Evolutionary conservation across 2,329 filamentous ascomycete genomes (phyloP), one percentile per base, ranked within the genome.

Genomic region (Cytospora leucostoma): DNA sequence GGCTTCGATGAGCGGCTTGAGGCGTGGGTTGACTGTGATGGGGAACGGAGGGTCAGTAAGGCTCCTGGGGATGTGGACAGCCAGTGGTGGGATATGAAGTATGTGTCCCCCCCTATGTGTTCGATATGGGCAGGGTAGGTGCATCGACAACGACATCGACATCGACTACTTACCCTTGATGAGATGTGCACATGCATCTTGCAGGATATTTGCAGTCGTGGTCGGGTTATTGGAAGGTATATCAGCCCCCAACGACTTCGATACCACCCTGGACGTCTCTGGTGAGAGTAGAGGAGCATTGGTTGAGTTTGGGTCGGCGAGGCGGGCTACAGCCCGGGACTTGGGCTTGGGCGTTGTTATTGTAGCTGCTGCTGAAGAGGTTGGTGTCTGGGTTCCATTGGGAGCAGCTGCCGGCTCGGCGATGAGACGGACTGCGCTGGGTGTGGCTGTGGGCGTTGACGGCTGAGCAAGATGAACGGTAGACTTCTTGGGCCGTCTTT

Each of bases 131-230:
- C 7, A 44, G 12, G 7, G 8, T 21, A 32, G 21, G n/a, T 7
- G 17, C 27, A n/a, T 7, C 13, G n/a, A 6, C 11, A 17, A 19
- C 7, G 34, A 34, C 11, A 17, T 1, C 4, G 2, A 10, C 11
- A 38, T 33, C 40, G 8, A 7, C 37, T 61, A 3, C 58, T 55
- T 49, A 55, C 58, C 32, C 17, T 80, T 80, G 68, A 93, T 82
- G 7, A 98, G 80, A 75, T 96, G 89, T 10, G 84, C 84, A 67
- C 88, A 86, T 4, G 92, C 94, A 70, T 92, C 84, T 50, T 90
- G 82, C 2, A 98, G 82, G 17, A 97, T 76, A 57, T 84, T 91
- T 19, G 84, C 84, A 6, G 88, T 91, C n/a, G 89, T 90, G 38
- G 40, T 32, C 10, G 70, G 61, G 27, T 68, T 67, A 27, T 69